Conservation (phyloP, 106 monocot genomes). For the Allium fistulosum region DNA sequence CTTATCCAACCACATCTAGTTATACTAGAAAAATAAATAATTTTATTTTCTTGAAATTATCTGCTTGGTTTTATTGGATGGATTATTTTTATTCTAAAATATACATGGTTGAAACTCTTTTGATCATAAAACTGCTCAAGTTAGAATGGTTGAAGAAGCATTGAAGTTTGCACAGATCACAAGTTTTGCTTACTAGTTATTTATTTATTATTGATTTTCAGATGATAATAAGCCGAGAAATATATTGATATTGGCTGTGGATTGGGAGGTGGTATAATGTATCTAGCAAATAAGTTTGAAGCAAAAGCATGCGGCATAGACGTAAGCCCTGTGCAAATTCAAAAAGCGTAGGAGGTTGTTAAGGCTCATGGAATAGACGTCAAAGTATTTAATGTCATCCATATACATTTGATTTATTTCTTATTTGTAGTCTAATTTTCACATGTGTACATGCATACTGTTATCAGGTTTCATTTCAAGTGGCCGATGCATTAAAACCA, state of each 20-base stretch:
- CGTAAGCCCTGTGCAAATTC: conserved; percentile 73
- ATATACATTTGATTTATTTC: background rate
- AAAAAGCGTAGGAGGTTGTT: conserved; percentile 48
- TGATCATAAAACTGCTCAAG: no score
- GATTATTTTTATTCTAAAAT: no score
- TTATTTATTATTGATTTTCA: no score
- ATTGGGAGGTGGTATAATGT: conserved; percentile 77
- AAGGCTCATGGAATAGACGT: conserved; percentile 43
- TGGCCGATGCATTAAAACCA: conserved; percentile 80
- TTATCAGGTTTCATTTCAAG: conserved; percentile 10
- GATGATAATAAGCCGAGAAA: conserved; percentile 42
- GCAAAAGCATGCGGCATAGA: conserved; percentile 63
- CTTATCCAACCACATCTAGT: no score
- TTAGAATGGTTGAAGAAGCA: no score
- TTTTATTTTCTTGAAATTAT: no score
- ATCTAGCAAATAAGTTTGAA: conserved; percentile 63
- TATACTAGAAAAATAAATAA: no score
- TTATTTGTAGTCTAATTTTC: background rate
- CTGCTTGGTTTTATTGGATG: no score
- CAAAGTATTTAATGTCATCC: conserved; percentile 13
- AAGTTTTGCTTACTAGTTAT: no score
- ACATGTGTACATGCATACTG: no score
- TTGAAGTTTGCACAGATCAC: no score
- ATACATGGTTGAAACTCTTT: no score
- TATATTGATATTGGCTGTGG: conserved; percentile 91